Base-by-base conservation (phyloP, 768 basidiomycete genomes). In the Mycena indigotica region DNA sequence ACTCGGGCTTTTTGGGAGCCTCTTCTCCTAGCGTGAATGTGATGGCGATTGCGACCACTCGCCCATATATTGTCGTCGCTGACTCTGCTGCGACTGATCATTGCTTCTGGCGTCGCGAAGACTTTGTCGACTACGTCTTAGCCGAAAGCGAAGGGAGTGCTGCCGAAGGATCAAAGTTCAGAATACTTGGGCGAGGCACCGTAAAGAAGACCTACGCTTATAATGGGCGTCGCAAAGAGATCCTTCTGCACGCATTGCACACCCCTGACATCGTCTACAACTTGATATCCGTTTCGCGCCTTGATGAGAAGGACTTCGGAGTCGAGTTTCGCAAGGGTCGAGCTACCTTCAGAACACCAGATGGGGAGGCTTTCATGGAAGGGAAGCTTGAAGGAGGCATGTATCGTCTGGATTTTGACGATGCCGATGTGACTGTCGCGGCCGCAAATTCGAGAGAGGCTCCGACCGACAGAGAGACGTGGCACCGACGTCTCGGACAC, bases 51-150 rank as follows among this genome's bases (percentile, higher is more conserved):
- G 13, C 4, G 13, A 23, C 32, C 30, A 39, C 21, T 3, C 5
- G 29, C n/a, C 41, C 41, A 5, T 19, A 19, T 29, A 38, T 35
- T 38, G 51, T 35, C 6, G 58, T 60, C 16, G 30, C 50, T 3
- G 59, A 60, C 24, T 60, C 59, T 2, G 59, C 53, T 0, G 59
- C 55, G 1, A 60, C 55, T 2, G 59, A 60, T 5, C 59, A 60
- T 16, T 60, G 59, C 21, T 60, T 60, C 45, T 16, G 50, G 4
- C 5, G 23, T 1, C 54, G 59, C 1, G 50, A 52, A 6, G 59
- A 60, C 23, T 60, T 60, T 21, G 25, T 17, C 10, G 54, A 56
- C 21, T 60, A 60, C 35, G 3, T 19, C 32, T 28, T 50, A 1
- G 50, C 49, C 17, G 52, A 54, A 2, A 28, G 53, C 2, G 25